These are phyloP conservation scores for Adansonia grandidieri DNA, from an alignment of 441 rosid species.

Conservation along the genomic window DNA sequence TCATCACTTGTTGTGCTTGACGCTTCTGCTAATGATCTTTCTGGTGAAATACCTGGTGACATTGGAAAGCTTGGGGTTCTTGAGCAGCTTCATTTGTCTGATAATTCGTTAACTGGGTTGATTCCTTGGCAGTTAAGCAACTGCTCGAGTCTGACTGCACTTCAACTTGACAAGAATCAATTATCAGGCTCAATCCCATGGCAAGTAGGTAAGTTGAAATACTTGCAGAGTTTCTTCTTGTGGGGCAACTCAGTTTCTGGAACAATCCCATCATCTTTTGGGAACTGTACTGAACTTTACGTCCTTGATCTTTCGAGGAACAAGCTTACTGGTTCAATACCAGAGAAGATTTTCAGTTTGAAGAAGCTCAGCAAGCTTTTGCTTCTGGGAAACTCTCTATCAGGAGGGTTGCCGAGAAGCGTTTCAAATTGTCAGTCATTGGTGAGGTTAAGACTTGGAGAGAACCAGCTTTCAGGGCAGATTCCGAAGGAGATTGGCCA, in stretches of 20 bases:
- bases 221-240: slow-evolving; percentile 80
- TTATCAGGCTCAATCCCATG: slow-evolving; percentile 75
- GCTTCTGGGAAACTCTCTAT: slow-evolving; percentile 80
- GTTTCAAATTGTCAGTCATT: slow-evolving; percentile 79
- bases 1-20: slow-evolving; percentile 94
- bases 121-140: slow-evolving; percentile 88
- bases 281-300: slow-evolving; percentile 77
- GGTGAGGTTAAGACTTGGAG: slow-evolving; percentile 88
- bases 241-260: slow-evolving; percentile 92
- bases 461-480: slow-evolving; percentile 85
- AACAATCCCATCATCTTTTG: slow-evolving; percentile 75
- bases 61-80: slow-evolving; percentile 70
- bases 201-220: slow-evolving; percentile 70
- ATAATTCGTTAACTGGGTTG: slow-evolving; percentile 64
- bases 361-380: slow-evolving; percentile 91
- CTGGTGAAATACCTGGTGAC: slow-evolving; percentile 81
- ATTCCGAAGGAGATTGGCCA: slow-evolving; percentile 83
- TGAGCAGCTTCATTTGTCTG: slow-evolving; percentile 95
- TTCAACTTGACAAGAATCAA: slow-evolving; percentile 90
- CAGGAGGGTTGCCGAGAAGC: slow-evolving; percentile 64
- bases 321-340: slow-evolving; percentile 82
- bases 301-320: slow-evolving; percentile 86
- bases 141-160: slow-evolving; percentile 78
- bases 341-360: slow-evolving; percentile 76
- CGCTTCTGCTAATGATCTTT: slow-evolving; percentile 77